A percentile compares a stretch with the other conserved stretches of the same genome.
Evolutionary conservation across 139 green algal genomes (phyloP).

Genomic region (Chlorella sp.): DNA sequence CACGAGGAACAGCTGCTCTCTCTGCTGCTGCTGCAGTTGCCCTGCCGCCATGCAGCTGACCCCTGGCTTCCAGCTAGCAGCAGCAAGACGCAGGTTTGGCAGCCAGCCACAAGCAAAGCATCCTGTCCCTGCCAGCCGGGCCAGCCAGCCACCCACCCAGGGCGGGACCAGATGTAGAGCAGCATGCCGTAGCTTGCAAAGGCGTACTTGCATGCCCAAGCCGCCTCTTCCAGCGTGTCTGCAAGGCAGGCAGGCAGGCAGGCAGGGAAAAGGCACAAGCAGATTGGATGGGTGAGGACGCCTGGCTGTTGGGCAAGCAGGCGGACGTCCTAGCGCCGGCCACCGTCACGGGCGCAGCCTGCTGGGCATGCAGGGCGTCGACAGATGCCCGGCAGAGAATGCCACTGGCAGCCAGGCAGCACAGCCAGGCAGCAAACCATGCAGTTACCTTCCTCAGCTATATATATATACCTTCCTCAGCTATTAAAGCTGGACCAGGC

Average conservation of each 20-base stretch:
- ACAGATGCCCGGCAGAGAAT: not conserved
- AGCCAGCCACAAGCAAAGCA: not conserved
- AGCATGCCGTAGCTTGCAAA: conserved; percentile 68
- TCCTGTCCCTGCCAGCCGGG: not conserved
- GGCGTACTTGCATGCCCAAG: conserved; percentile 53
- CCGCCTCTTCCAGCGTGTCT: conserved; percentile 40
- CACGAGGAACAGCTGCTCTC: not conserved
- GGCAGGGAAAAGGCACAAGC: not conserved
- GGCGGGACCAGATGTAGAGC: conserved; percentile 56
- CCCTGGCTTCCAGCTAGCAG: not conserved
- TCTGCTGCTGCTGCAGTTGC: too few relatives aligned
- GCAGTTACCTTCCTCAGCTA: too few relatives aligned
- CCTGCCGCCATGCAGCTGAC: not conserved
- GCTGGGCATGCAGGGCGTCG: not conserved
- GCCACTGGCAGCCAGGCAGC: not conserved
- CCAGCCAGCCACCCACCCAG: not conserved
- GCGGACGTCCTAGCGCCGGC: too few relatives aligned
- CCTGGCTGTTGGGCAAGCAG: too few relatives aligned
- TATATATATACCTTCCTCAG: too few relatives aligned
- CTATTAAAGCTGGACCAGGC: too few relatives aligned
- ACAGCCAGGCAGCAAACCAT: not conserved
- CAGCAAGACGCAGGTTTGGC: not conserved
- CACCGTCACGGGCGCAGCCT: too few relatives aligned
- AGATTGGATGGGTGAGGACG: too few relatives aligned
- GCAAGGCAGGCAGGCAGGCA: not conserved